phyloP scores from a whole-genome alignment of 257 asterid genomes.

The Prunella vulgaris region DNA sequence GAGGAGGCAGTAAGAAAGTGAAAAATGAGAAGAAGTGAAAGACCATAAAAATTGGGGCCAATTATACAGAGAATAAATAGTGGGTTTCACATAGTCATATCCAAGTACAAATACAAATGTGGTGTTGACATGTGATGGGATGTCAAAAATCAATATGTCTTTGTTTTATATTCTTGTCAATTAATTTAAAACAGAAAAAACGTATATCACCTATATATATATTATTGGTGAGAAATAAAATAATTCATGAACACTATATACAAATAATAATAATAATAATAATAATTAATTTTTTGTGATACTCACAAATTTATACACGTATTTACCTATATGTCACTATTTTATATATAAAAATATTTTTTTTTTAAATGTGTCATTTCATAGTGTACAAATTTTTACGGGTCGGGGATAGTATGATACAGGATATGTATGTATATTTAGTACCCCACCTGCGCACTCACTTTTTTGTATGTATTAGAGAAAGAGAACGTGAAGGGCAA shows the following conservation, averaged over 20 bases:
- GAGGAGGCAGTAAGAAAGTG: background rate
- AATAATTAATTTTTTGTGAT: too few species aligned
- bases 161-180: background rate
- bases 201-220: too few species aligned
- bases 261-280: too few species aligned
- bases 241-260: background rate
- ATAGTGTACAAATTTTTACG: too few species aligned
- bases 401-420: too few species aligned
- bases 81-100: conserved; percentile 35
- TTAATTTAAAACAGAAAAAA: background rate
- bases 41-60: conserved; percentile 20
- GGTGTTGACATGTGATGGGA: conserved; percentile 36
- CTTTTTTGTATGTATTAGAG: conserved; percentile 37
- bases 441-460: conserved; percentile 44
- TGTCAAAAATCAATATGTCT: conserved; percentile 16
- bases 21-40: background rate
- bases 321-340: too few species aligned
- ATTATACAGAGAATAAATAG: conserved; percentile 40
- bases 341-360: too few species aligned
- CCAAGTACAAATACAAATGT: conserved; percentile 33
- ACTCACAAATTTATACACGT: too few species aligned
- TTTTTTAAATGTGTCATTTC: too few species aligned
- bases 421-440: background rate
- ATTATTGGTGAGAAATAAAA: background rate
- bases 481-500: conserved; percentile 45